Evolutionary conservation across 306 rosid genomes (phyloP), one percentile per base, ranked within the genome.

Genomic region (Myrica gale): DNA sequence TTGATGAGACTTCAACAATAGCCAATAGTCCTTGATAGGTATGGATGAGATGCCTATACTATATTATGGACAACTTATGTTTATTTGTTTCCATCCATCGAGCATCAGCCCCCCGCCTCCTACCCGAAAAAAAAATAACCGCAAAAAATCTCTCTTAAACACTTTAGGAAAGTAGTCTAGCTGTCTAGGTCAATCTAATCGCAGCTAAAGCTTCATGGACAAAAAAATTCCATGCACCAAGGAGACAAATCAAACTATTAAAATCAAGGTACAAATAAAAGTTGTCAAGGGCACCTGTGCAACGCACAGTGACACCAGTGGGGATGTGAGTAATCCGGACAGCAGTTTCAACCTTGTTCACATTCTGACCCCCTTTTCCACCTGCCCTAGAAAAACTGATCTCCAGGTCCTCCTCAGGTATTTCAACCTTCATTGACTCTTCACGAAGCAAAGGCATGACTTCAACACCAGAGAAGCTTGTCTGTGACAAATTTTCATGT

Each of bases 291-390:
- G 55, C 57, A 94, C 98, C 97, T 87, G 97, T 94, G 88, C 98
- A 92, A 79, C 98, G 93, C 83, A 92, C 81, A 1, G 96, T 88
- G 80, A 94, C 96, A 13, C 98, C 95, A 16, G 98, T 94, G n/a
- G 98, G 98, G 83, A 92, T 85, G 87, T 92, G 98, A 45, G 98
- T 94, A 41, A 94, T 94, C 54, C 98, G 94, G 20, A 94, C 98
- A 53, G 98, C 98, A 80, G 95, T 90, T 89, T 94, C 97, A 61
- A 94, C 91, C 90, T 94, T 94, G 88, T 94, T 92, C 50, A 94
- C 98, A 80, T 94, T 94, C 84, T 94, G 98, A 68, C 97, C 98
- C 57, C 98, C 98, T 81, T 92, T 94, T 72, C 98, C 98, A 5
- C 98, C 98, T 32, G 97, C 98, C 84, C 98, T 86, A 66, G 97